Evolutionary conservation across 148 eudicot species (phyloP).

Genomic region (Mesembryanthemum crystallinum): DNA sequence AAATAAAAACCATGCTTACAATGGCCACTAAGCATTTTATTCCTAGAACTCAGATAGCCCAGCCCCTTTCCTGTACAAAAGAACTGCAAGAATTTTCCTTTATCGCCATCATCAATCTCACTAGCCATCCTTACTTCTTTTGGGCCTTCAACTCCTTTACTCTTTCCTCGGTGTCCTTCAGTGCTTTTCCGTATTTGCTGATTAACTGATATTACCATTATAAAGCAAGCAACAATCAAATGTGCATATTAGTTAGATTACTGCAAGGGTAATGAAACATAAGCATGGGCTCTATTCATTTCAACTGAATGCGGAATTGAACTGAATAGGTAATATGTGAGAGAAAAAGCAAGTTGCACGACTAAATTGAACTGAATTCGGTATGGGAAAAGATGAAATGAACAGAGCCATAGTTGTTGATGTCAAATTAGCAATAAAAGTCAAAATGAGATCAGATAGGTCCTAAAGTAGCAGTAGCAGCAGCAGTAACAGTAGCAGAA

Average conservation of each 20-base stretch:
- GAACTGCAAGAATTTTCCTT: slow-evolving; percentile 3
- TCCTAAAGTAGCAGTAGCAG: background rate
- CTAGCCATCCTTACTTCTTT: slow-evolving; percentile 29
- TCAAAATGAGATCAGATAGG: background rate
- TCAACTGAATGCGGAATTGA: too few species aligned
- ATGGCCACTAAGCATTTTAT: background rate
- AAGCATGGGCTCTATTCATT: too few species aligned
- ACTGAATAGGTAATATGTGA: too few species aligned
- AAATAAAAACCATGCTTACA: slow-evolving; percentile 1
- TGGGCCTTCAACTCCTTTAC: slow-evolving; percentile 62
- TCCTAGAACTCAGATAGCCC: background rate
- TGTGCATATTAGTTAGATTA: background rate
- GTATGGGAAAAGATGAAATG: too few species aligned
- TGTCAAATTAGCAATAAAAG: background rate
- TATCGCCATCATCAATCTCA: slow-evolving; percentile 33
- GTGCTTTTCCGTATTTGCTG: slow-evolving; percentile 60
- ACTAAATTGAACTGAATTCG: too few species aligned
- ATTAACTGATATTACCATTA: slow-evolving; percentile 43
- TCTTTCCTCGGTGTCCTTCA: slow-evolving; percentile 66
- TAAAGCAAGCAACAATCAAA: background rate
- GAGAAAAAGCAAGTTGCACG: too few species aligned
- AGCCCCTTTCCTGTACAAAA: slow-evolving; percentile 4
- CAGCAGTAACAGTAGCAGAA: background rate
- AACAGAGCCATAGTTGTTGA: too few species aligned
- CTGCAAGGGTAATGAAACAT: background rate